Conservation (phyloP, 2,329 filamentous ascomycete species). For the Pestalotiopsis sp. region DNA sequence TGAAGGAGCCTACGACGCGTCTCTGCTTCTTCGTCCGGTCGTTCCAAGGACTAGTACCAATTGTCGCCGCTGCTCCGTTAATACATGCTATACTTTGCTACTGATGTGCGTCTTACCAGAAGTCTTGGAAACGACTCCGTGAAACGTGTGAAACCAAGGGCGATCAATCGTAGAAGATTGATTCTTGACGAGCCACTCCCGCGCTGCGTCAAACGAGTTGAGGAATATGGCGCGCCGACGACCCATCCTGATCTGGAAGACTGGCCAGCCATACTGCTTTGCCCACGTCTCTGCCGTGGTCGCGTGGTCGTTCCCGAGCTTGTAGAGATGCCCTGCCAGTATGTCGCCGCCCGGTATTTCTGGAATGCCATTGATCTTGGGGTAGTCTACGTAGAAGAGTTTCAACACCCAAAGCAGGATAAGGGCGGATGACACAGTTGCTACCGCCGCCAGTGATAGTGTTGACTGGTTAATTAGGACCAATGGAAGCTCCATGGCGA, state of each 20-base stretch:
- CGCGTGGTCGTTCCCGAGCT: background rate
- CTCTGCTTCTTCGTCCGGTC: background rate
- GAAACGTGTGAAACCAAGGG: background rate
- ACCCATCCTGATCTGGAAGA: background rate
- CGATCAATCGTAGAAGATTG: background rate
- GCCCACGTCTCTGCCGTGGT: background rate
- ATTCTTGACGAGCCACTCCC: background rate
- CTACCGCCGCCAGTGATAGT: background rate
- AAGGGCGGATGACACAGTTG: background rate
- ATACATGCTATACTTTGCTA: background rate
- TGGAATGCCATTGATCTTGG: background rate
- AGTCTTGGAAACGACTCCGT: background rate
- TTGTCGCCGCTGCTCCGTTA: background rate
- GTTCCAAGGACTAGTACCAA: constrained; percentile 1
- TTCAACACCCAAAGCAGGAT: background rate
- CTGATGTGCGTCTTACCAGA: background rate
- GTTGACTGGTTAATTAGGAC: background rate
- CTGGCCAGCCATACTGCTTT: background rate
- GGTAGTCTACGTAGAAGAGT: background rate
- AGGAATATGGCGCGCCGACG: background rate
- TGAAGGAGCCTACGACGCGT: background rate
- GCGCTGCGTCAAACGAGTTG: background rate
- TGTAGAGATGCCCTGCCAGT: background rate
- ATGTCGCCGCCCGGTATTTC: background rate
- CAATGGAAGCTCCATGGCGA: background rate